Conservation (phyloP, 139 green algal species). For the Picochlorum sp. region DNA sequence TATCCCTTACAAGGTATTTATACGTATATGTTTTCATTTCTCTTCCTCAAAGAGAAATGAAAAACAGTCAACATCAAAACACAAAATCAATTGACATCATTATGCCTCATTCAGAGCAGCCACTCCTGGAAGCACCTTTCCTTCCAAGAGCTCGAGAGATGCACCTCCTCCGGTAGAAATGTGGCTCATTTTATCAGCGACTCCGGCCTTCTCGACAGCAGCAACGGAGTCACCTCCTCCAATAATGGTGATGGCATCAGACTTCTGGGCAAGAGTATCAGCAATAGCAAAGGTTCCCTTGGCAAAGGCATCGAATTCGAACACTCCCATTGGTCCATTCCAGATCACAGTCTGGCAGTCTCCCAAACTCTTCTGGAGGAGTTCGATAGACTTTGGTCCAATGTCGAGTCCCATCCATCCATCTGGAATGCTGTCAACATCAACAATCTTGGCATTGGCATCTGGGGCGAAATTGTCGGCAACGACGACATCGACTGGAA, state of each 20-base stretch:
- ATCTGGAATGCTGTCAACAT: conserved; percentile 76
- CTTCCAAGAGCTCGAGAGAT: conserved; percentile 97
- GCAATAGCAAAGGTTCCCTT: conserved; percentile 85
- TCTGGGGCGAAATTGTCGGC: conserved; percentile 92
- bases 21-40: too few species aligned
- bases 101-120: conserved; percentile 82
- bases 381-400: conserved; percentile 79
- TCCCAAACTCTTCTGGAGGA: conserved; percentile 69
- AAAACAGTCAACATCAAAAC: too few species aligned
- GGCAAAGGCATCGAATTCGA: conserved; percentile 92
- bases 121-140: conserved; percentile 96
- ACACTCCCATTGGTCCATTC: conserved; percentile 95
- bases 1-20: too few species aligned
- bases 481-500: conserved; percentile 88
- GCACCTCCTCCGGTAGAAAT: conserved; percentile 95
- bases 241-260: conserved; percentile 63
- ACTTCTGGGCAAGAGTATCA: conserved; percentile 79
- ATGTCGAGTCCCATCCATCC: conserved; percentile 99
- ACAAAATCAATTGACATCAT: background rate
- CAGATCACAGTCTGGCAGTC: conserved; percentile 94
- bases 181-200: conserved; percentile 72
- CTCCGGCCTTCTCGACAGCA: conserved; percentile 93
- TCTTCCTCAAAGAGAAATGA: too few species aligned
- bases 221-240: conserved; percentile 96
- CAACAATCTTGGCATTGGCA: conserved; percentile 72